Conservation (phyloP, 257 asterid genomes). For the Lantana camara region DNA sequence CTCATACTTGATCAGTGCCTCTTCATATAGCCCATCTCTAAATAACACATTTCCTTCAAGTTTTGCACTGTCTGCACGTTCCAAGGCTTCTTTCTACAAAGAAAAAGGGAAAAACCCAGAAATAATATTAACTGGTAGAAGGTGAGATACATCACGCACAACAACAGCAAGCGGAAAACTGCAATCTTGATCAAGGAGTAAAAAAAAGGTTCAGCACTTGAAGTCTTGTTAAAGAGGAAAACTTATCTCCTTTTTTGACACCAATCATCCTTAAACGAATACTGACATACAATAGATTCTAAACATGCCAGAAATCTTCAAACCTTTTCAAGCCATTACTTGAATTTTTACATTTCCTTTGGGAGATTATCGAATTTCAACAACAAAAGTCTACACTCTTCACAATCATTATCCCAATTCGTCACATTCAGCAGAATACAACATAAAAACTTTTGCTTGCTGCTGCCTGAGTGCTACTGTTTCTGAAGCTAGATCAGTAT, state of each 20-base stretch:
- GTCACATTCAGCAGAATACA: background rate
- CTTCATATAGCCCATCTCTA: background rate
- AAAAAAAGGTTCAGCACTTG: background rate
- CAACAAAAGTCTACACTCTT: background rate
- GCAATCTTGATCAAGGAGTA: background rate
- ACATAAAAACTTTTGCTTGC: background rate
- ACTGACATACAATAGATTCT: too few relatives aligned
- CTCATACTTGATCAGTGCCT: constrained; percentile 7
- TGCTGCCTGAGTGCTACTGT: background rate
- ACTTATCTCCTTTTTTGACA: too few relatives aligned
- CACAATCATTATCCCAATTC: background rate
- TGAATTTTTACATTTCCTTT: background rate
- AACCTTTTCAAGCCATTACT: background rate
- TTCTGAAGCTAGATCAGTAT: background rate
- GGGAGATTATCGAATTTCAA: background rate
- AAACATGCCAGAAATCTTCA: too few relatives aligned
- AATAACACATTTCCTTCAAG: background rate
- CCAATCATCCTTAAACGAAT: too few relatives aligned
- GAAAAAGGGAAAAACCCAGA: background rate
- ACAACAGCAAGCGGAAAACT: background rate
- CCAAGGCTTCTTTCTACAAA: background rate
- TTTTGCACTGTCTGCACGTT: background rate
- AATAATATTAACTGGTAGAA: background rate
- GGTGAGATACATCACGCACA: background rate
- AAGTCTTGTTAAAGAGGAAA: too few relatives aligned